Percentiles rank a stretch among this genome's conserved stretches.
These are phyloP conservation scores for Austropuccinia psidii DNA, from an alignment of 1,284 basidiomycete genomes.

Conservation along the genomic window DNA sequence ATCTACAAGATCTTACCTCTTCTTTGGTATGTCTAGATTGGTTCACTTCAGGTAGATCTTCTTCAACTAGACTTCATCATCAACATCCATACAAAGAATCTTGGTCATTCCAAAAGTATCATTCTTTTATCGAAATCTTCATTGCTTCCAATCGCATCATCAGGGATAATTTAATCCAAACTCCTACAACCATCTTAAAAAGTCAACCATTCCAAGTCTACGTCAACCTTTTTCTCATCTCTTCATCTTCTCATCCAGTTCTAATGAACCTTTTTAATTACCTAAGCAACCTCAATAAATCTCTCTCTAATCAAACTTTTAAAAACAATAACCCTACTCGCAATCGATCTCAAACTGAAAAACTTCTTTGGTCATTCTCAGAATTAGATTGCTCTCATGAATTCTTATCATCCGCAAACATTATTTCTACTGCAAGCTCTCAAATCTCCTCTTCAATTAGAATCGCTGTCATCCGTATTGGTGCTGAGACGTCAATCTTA, in stretches of 20 bases:
- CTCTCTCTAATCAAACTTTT: not conserved
- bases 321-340: not conserved
- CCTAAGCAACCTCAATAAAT: not conserved
- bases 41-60: slow-evolving; percentile 17
- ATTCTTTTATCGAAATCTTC: slow-evolving; percentile 24
- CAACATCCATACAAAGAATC: slow-evolving; percentile 3
- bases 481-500: not conserved
- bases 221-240: slow-evolving; percentile 13
- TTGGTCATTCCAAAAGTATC: slow-evolving; percentile 26
- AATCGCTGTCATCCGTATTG: slow-evolving; percentile 8
- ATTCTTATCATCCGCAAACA: not conserved
- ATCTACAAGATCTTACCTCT: slow-evolving; percentile 22
- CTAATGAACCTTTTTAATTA: slow-evolving; percentile 3
- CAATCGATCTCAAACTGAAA: not conserved
- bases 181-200: no score
- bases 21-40: slow-evolving; percentile 22
- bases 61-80: slow-evolving; percentile 3
- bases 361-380: not conserved
- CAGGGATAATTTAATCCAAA: slow-evolving; percentile 10
- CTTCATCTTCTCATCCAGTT: not conserved
- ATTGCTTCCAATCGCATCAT: not conserved
- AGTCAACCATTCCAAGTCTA: slow-evolving; percentile 3
- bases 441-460: not conserved
- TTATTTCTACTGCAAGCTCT: no score
- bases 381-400: not conserved